Percentiles rank a stretch among this genome's conserved stretches.
Conservation (phyloP, 768 basidiomycete species). For the Rhizopogon sp. region DNA sequence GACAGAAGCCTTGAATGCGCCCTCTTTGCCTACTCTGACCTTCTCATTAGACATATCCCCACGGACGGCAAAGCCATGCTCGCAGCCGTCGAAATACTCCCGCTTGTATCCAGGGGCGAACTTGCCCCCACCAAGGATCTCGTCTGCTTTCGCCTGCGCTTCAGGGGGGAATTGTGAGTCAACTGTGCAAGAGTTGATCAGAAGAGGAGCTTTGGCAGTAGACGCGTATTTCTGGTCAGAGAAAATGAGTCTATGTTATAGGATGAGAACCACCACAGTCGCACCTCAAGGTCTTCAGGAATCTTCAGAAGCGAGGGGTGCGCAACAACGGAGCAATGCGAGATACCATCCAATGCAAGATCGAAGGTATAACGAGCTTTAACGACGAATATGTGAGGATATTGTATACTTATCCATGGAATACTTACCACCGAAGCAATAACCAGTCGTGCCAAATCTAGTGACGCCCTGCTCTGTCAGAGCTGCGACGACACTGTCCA, state of each 20-base stretch:
- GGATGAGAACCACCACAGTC: background rate
- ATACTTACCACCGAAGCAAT: conserved; percentile 34
- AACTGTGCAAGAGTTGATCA: conserved; percentile 36
- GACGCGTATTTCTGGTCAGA: too few relatives aligned
- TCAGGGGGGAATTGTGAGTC: conserved; percentile 30
- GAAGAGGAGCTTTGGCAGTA: conserved; percentile 28
- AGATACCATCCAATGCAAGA: conserved; percentile 36
- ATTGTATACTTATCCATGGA: background rate
- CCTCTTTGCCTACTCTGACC: conserved; percentile 58
- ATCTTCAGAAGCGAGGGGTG: conserved; percentile 44
- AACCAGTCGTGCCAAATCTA: conserved; percentile 35
- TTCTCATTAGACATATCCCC: conserved; percentile 42
- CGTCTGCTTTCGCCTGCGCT: conserved; percentile 28
- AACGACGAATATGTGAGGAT: background rate
- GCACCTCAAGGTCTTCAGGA: conserved; percentile 34
- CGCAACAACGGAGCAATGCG: conserved; percentile 34
- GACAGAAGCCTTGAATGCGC: conserved; percentile 53
- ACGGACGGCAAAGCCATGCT: conserved; percentile 51
- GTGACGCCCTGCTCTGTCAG: conserved; percentile 35
- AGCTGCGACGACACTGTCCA: conserved; percentile 33
- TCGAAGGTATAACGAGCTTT: conserved; percentile 38
- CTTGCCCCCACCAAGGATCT: conserved; percentile 33
- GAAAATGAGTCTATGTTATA: background rate
- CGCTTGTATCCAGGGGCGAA: conserved; percentile 42
- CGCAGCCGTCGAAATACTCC: conserved; percentile 42